These are phyloP conservation scores for Fusarium kyushuense DNA, from an alignment of 2,329 filamentous ascomycete genomes.

Conservation along the genomic window DNA sequence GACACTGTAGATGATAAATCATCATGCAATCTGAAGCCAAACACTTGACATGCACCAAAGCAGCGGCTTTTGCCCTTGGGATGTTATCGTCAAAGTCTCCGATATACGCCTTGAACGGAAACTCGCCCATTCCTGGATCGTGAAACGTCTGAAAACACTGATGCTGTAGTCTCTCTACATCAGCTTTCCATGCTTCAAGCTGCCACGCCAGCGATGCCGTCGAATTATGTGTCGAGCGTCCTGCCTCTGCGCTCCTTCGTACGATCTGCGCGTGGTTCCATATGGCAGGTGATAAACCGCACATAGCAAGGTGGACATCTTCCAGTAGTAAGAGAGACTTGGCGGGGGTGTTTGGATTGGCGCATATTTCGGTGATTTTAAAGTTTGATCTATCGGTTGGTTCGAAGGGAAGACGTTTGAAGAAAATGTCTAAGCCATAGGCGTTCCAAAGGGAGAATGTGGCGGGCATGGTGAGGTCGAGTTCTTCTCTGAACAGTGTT, in stretches of 20 bases:
- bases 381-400: constrained; percentile 49
- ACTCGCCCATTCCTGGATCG: constrained; percentile 17
- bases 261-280: constrained; percentile 49
- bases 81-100: constrained; percentile 47
- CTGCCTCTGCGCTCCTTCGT: constrained; percentile 37
- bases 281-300: constrained; percentile 49
- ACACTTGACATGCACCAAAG: constrained; percentile 48
- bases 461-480: constrained; percentile 52
- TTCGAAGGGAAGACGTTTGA: constrained; percentile 51
- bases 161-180: constrained; percentile 43
- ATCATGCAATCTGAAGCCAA: constrained; percentile 51
- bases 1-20: constrained; percentile 53
- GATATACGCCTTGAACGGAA: constrained; percentile 47
- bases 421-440: constrained; percentile 54
- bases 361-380: constrained; percentile 50
- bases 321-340: constrained; percentile 49
- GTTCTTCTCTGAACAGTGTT: constrained; percentile 52
- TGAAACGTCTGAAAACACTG: constrained; percentile 35
- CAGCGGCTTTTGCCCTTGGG: constrained; percentile 39
- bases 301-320: constrained; percentile 52
- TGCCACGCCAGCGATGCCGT: constrained; percentile 43
- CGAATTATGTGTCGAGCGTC: constrained; percentile 13
- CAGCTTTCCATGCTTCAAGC: constrained; percentile 45
- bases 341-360: constrained; percentile 45
- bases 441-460: constrained; percentile 55